Evolutionary conservation across 2,329 filamentous ascomycete species (phyloP).

Genomic region (Scortechinia acanthostroma): DNA sequence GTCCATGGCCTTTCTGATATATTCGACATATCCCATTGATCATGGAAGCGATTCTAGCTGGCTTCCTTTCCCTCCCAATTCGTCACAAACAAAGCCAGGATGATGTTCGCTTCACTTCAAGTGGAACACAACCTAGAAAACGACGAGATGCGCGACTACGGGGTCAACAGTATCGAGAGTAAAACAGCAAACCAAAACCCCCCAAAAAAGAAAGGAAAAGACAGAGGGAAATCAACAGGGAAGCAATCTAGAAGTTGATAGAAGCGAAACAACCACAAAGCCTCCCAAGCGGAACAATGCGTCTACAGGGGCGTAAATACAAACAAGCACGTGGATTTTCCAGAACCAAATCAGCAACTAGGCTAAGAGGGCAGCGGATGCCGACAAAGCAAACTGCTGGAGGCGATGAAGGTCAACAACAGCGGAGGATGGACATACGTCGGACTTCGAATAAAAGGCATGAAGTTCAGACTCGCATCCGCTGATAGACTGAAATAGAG

Average conservation of each 20-base stretch:
- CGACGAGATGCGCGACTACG: not conserved
- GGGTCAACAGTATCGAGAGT: not conserved
- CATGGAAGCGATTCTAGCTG: conserved; percentile 17
- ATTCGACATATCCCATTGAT: conserved; percentile 30
- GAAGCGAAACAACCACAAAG: not conserved
- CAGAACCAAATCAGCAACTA: no score
- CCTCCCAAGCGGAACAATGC: not conserved
- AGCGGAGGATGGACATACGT: no score
- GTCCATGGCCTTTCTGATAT: conserved; percentile 28
- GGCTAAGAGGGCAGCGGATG: no score
- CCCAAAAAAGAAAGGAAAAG: not conserved
- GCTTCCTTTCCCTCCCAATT: conserved; percentile 1
- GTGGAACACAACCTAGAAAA: not conserved
- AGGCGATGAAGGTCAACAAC: no score
- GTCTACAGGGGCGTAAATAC: not conserved
- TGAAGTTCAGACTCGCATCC: no score
- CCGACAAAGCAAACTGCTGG: no score
- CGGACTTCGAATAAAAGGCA: no score
- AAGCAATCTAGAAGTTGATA: not conserved
- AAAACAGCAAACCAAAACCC: not conserved
- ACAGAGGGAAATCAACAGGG: not conserved
- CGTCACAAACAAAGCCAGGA: no score
- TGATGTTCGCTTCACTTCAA: no score
- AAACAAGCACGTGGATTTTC: conserved; percentile 1
- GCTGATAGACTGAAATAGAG: no score